Percentiles rank a stretch among this genome's conserved stretches.
These are phyloP conservation scores for Fagopyrum homotropicum DNA, from an alignment of 148 eudicot species.

Conservation along the genomic window DNA sequence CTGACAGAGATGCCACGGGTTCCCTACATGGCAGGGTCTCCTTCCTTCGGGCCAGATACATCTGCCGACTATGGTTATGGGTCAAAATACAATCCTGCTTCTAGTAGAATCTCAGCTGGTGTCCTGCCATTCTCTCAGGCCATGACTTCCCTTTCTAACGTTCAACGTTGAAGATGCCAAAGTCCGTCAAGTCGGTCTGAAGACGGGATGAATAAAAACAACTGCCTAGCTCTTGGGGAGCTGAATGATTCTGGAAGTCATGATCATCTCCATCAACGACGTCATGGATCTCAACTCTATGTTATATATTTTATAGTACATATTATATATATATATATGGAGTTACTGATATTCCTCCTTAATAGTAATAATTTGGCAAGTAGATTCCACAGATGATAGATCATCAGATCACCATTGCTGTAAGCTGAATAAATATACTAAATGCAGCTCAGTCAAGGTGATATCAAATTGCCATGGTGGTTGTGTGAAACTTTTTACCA, in stretches of 20 bases:
- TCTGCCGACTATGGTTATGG: slow-evolving; percentile 24
- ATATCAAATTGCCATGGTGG: too few relatives aligned
- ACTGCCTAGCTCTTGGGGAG: background rate
- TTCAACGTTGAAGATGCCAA: slow-evolving; percentile 20
- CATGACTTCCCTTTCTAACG: slow-evolving; percentile 22
- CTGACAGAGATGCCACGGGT: slow-evolving; percentile 51
- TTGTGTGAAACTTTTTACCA: too few relatives aligned
- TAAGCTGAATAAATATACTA: background rate
- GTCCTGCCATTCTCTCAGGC: slow-evolving; percentile 33
- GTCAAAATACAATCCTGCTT: background rate
- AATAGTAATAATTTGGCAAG: background rate
- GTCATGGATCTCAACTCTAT: background rate
- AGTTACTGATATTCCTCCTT: background rate
- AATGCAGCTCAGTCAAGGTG: too few relatives aligned
- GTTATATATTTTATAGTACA: background rate
- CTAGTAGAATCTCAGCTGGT: slow-evolving; percentile 20
- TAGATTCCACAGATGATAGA: slow-evolving; percentile 1
- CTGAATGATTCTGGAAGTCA: background rate
- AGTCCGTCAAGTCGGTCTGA: background rate
- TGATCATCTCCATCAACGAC: background rate
- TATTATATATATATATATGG: background rate
- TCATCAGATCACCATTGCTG: background rate
- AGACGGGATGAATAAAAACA: background rate
- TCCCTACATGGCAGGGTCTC: slow-evolving; percentile 39
- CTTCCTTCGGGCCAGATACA: slow-evolving; percentile 24